Base-by-base conservation (phyloP, 768 basidiomycete species). In the Trametes villosa region DNA sequence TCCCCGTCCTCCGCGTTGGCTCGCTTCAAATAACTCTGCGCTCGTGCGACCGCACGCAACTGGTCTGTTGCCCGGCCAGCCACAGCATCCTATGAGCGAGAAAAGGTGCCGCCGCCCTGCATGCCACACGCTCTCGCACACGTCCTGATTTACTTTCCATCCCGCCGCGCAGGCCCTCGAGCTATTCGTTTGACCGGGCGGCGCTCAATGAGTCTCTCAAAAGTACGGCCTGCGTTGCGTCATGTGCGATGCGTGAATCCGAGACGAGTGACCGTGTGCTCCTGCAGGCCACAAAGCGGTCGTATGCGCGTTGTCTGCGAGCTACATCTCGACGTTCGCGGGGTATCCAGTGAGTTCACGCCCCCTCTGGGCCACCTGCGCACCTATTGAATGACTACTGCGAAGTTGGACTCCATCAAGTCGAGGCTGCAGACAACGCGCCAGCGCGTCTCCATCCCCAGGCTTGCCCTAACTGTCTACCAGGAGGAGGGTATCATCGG, bases 351-450 rank as follows among this genome's bases (percentile, higher is more conserved):
- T 84, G 53, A 55, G 76, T 69, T 36, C 22, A 24, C 24, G 44
- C 44, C 9, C 44, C 9, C 15, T 26, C 44, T 9, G 6, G 22
- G 26, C 20, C 30, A 11, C 27, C 18, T n/a, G 38, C 54, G 22
- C 33, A 18, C 13, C 3, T 45, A 17, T 7, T 40, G 18, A 31
- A 17, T 6, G 29, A 40, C 26, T 38, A 29, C 27, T 58, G 20
- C 40, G 54, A 68, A 96, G 87, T 79, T 98, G 78, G 96, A 98
- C 74, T 94, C 91, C 55, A 83, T 98, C 76, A 98, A 98, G 77
- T 96, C 93, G 62, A 81, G 94, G 70, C 77, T 97, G 53, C 94
- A 97, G 76, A 93, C 92, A 44, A 89, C 86, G 52, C 88, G 89
- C 72, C 86, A 82, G 51, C 84, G 81, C 53, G 83, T 91, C 65